Percentiles rank a stretch among this genome's conserved stretches.
These are phyloP conservation scores for Metahyphopichia silvanorum DNA, from an alignment of 805 yeast genomes.

Conservation along the genomic window DNA sequence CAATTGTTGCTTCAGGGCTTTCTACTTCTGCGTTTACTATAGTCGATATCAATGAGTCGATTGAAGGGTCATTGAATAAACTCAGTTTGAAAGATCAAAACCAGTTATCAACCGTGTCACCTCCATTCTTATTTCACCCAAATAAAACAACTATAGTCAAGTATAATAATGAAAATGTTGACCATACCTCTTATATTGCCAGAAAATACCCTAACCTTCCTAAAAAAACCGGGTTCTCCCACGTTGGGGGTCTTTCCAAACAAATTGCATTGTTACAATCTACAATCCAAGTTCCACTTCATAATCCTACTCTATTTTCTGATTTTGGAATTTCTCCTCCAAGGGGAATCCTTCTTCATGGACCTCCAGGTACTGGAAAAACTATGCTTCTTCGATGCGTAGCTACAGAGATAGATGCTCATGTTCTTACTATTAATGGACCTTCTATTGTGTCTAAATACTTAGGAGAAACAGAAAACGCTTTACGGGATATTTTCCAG, in stretches of 20 bases:
- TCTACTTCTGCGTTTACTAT: slow-evolving; percentile 24
- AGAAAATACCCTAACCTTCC: slow-evolving; percentile 46
- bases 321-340: slow-evolving; percentile 92
- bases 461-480: slow-evolving; percentile 89
- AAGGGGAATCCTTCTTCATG: slow-evolving; percentile 88
- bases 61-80: slow-evolving; percentile 32
- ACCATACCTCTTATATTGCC: too few relatives aligned
- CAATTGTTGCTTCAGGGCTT: slow-evolving; percentile 60
- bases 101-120: slow-evolving; percentile 30
- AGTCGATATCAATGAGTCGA: slow-evolving; percentile 25
- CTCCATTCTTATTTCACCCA: slow-evolving; percentile 43
- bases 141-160: slow-evolving; percentile 10
- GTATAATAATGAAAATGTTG: too few relatives aligned
- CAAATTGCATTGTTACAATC: slow-evolving; percentile 62
- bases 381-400: slow-evolving; percentile 83
- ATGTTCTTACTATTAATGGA: slow-evolving; percentile 81
- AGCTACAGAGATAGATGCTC: slow-evolving; percentile 77
- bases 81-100: slow-evolving; percentile 27
- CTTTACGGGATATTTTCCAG: slow-evolving; percentile 73
- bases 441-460: slow-evolving; percentile 91
- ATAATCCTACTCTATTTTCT: slow-evolving; percentile 70
- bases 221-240: slow-evolving; percentile 40
- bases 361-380: slow-evolving; percentile 98
- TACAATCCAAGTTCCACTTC: slow-evolving; percentile 76
- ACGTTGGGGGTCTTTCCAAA: slow-evolving; percentile 74